A percentile compares a stretch with the other conserved stretches of the same genome.
These are phyloP conservation scores for Diaporthe capsici DNA, from an alignment of 2,329 filamentous ascomycete species.

Conservation along the genomic window DNA sequence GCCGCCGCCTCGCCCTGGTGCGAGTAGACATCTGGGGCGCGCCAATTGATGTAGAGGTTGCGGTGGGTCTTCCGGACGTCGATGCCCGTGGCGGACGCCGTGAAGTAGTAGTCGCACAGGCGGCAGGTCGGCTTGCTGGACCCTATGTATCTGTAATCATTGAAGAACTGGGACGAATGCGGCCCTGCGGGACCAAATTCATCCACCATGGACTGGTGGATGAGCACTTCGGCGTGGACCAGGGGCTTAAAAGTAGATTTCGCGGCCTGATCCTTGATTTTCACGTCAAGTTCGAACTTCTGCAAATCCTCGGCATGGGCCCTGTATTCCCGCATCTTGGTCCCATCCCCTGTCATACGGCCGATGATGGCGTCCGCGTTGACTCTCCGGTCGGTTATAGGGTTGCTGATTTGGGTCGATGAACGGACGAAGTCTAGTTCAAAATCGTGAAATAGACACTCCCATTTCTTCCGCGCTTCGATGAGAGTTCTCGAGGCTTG, in stretches of 20 bases:
- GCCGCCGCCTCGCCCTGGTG: slow-evolving; percentile 28
- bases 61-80: slow-evolving; percentile 50
- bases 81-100: slow-evolving; percentile 46
- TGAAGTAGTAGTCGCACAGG: slow-evolving; percentile 56
- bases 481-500: slow-evolving; percentile 45
- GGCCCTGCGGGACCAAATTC: slow-evolving; percentile 32
- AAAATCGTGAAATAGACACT: slow-evolving; percentile 50
- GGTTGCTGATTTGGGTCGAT: slow-evolving; percentile 39
- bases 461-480: slow-evolving; percentile 47
- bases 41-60: slow-evolving; percentile 58
- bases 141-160: slow-evolving; percentile 54
- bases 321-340: slow-evolving; percentile 20
- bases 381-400: slow-evolving; percentile 34
- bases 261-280: slow-evolving; percentile 34
- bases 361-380: slow-evolving; percentile 43
- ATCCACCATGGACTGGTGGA: slow-evolving; percentile 47
- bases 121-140: slow-evolving; percentile 57
- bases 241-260: slow-evolving; percentile 44
- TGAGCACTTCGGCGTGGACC: slow-evolving; percentile 55
- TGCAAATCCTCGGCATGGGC: slow-evolving; percentile 42
- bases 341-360: slow-evolving; percentile 38
- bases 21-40: slow-evolving; percentile 51
- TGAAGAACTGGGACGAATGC: slow-evolving; percentile 48
- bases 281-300: slow-evolving; percentile 41
- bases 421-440: slow-evolving; percentile 49